phyloP scores from a whole-genome alignment of 768 basidiomycete species.

The Calocybe indica region DNA sequence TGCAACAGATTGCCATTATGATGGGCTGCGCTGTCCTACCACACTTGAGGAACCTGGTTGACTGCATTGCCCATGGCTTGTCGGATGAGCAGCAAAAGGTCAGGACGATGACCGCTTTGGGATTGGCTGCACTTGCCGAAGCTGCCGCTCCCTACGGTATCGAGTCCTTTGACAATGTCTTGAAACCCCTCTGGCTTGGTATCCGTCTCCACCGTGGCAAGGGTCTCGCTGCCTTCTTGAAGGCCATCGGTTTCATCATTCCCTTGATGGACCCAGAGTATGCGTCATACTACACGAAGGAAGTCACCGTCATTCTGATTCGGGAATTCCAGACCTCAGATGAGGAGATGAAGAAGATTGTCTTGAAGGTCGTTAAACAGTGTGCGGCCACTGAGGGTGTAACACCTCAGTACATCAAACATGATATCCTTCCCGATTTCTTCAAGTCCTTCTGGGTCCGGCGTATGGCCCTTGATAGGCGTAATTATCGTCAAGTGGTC shows the following conservation, averaged over 20 bases:
- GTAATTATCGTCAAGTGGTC: constrained; percentile 96
- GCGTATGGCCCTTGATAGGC: constrained; percentile 93
- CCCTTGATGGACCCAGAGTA: constrained; percentile 99
- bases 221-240: constrained; percentile 90
- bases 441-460: constrained; percentile 99
- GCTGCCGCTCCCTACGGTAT: constrained; percentile 98
- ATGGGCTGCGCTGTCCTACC: constrained; percentile 99
- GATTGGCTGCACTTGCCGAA: constrained; percentile 91
- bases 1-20: constrained; percentile 99
- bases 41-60: constrained; percentile 93
- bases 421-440: constrained; percentile 97
- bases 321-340: constrained; percentile 99
- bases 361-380: constrained; percentile 97
- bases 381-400: constrained; percentile 99
- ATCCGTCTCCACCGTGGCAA: constrained; percentile 94
- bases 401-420: constrained; percentile 90
- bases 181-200: constrained; percentile 92
- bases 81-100: constrained; percentile 97
- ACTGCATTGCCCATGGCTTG: constrained; percentile 90
- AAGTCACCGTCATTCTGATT: constrained; percentile 93
- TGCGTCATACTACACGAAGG: constrained; percentile 98
- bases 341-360: constrained; percentile 99
- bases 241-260: constrained; percentile 99
- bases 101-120: constrained; percentile 91
- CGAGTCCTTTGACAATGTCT: constrained; percentile 96